phyloP scores from a whole-genome alignment of 805 yeast species.

The Wickerhamomyces chaumierensis region DNA sequence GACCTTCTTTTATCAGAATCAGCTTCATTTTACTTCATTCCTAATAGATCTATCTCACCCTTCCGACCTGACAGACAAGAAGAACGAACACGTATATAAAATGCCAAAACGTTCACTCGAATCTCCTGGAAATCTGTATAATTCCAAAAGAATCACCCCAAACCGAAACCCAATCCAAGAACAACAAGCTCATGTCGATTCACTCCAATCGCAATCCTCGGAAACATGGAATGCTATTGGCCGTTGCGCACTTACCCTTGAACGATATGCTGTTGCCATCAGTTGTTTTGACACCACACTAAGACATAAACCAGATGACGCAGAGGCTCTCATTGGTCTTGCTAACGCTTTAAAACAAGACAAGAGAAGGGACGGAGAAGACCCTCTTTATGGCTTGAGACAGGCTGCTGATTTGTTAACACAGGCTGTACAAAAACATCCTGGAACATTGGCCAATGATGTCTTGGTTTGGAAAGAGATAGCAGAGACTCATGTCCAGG shows the following conservation, averaged over 20 bases:
- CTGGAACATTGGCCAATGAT: conserved; percentile 25
- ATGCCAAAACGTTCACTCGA: no score
- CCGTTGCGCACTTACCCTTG: conserved; percentile 13
- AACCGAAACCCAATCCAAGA: no score
- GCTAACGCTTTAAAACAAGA: conserved; percentile 7
- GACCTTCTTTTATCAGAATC: no score
- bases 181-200: no score
- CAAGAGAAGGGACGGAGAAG: neutral
- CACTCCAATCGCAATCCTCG: no score
- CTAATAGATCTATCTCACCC: no score
- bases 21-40: no score
- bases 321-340: conserved; percentile 11
- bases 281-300: conserved; percentile 15
- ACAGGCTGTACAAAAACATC: conserved; percentile 18
- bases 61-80: no score
- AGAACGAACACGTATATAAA: no score
- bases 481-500: conserved; percentile 36
- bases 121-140: no score
- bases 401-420: conserved; percentile 13
- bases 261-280: conserved; percentile 10
- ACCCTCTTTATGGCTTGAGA: conserved; percentile 6
- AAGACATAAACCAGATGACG: conserved; percentile 14
- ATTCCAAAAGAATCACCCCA: no score
- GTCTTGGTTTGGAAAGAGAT: conserved; percentile 35
- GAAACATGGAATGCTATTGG: conserved; percentile 16